Conservation (phyloP, 192 early-diverging fungal species). For the Dissophora ornata region DNA sequence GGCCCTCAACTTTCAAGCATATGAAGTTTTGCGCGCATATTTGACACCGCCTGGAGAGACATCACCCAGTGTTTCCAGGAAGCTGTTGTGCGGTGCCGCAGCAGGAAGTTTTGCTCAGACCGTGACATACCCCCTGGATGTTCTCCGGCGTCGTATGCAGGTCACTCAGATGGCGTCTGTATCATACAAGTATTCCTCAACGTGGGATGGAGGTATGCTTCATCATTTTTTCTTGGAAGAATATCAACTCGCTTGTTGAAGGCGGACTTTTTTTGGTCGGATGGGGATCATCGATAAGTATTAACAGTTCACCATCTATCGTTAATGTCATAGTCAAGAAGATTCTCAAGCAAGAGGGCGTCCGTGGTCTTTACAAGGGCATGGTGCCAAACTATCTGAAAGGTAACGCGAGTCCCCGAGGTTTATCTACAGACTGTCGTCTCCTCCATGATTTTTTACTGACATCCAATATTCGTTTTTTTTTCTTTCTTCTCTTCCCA, state of each 20-base stretch:
- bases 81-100: constrained; percentile 78
- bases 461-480: not conserved
- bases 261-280: too few relatives aligned
- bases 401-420: constrained; percentile 52
- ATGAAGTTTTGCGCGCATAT: constrained; percentile 78
- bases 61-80: constrained; percentile 69
- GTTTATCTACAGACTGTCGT: too few relatives aligned
- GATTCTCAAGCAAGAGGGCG: constrained; percentile 68
- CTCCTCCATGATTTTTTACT: not conserved
- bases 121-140: constrained; percentile 84
- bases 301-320: too few relatives aligned
- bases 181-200: constrained; percentile 76
- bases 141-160: constrained; percentile 83
- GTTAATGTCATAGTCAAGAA: constrained; percentile 70
- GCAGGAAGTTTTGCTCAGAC: constrained; percentile 86
- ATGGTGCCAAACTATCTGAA: constrained; percentile 87
- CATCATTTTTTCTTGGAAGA: not conserved
- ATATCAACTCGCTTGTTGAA: too few relatives aligned
- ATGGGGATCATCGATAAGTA: too few relatives aligned
- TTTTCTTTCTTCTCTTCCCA: not conserved
- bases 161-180: constrained; percentile 78
- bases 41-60: constrained; percentile 71
- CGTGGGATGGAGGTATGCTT: constrained; percentile 71
- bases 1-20: constrained; percentile 85
- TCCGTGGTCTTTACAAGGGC: constrained; percentile 78